Conservation (phyloP, 1,139 yeast genomes). For the Saccharomycopsis hybrid region DNA sequence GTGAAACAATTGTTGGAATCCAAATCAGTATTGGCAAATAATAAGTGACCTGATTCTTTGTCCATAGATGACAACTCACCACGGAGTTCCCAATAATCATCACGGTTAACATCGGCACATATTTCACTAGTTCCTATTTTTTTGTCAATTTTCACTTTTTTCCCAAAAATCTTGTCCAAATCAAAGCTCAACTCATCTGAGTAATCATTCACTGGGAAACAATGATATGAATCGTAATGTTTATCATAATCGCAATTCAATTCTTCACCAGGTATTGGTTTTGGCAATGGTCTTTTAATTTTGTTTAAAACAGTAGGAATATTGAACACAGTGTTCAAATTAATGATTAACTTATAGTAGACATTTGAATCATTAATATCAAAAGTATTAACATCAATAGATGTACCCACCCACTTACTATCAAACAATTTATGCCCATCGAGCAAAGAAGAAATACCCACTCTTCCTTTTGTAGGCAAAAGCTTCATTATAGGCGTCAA, state of each 20-base stretch:
- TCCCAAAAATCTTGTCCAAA: constrained; percentile 64
- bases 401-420: constrained; percentile 91
- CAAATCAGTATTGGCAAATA: constrained; percentile 23
- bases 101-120: constrained; percentile 47
- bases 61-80: constrained; percentile 14
- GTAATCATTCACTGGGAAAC: constrained; percentile 68
- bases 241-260: constrained; percentile 67
- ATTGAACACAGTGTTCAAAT: constrained; percentile 71
- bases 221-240: constrained; percentile 51
- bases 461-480: constrained; percentile 86
- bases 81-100: constrained; percentile 23
- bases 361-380: constrained; percentile 41
- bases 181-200: constrained; percentile 44
- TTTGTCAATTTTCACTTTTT: constrained; percentile 50
- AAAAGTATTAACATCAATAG: constrained; percentile 53
- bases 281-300: constrained; percentile 67
- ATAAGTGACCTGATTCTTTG: constrained; percentile 7
- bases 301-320: constrained; percentile 62
- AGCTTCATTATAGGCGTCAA: constrained; percentile 88
- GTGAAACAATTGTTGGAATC: constrained; percentile 27
- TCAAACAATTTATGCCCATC: constrained; percentile 95
- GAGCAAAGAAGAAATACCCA: constrained; percentile 78
- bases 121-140: constrained; percentile 34
- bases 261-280: constrained; percentile 61
- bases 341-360: constrained; percentile 53